phyloP scores from a whole-genome alignment of 345 rosid species.

The Heritiera fomes region DNA sequence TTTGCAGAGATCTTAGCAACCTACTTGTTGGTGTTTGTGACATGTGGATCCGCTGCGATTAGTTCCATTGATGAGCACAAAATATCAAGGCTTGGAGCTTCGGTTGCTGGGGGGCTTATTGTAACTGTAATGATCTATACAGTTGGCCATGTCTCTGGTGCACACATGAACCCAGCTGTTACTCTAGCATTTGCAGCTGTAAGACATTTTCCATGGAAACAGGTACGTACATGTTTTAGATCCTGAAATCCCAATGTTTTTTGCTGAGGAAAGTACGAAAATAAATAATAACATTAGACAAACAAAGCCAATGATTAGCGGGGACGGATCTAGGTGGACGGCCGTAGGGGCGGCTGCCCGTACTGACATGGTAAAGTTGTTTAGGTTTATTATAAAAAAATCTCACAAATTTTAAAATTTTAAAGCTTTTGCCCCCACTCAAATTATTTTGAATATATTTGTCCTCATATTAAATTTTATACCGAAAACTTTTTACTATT shows the following conservation, averaged over 20 bases:
- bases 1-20: conserved; percentile 61
- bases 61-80: conserved; percentile 36
- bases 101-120: conserved; percentile 61
- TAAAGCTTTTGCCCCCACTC: too few species aligned
- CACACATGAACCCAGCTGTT: conserved; percentile 79
- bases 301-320: not conserved
- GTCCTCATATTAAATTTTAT: too few species aligned
- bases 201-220: conserved; percentile 56
- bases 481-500: too few species aligned
- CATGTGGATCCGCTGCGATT: conserved; percentile 52
- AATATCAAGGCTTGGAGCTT: conserved; percentile 55
- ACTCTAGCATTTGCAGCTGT: conserved; percentile 58
- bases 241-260: not conserved
- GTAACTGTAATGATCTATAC: conserved; percentile 73
- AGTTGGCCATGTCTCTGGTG: conserved; percentile 74
- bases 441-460: too few species aligned
- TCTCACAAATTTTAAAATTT: too few species aligned
- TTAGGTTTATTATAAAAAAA: too few species aligned
- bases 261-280: not conserved
- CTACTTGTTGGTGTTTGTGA: conserved; percentile 57
- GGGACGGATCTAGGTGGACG: too few species aligned
- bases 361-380: too few species aligned
- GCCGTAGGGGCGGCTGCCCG: too few species aligned
- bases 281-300: not conserved
- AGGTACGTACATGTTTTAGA: conserved; percentile 40